A percentile compares a stretch with the other conserved stretches of the same genome.
phyloP scores from a whole-genome alignment of 2,329 filamentous ascomycete species.

The Fusarium sp. region DNA sequence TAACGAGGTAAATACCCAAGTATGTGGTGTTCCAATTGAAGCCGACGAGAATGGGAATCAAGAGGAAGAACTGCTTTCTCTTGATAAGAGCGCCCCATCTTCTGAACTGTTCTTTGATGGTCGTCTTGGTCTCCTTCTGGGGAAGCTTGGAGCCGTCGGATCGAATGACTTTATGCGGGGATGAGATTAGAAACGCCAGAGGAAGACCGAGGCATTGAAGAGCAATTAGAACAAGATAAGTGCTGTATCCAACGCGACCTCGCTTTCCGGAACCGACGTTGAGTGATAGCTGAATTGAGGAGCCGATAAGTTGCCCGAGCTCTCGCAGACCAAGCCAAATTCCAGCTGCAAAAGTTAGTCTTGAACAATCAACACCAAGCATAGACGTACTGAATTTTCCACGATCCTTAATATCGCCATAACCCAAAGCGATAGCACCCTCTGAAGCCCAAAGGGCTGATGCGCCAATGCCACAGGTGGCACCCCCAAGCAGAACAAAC shows the following conservation, averaged over 20 bases:
- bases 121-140: constrained; percentile 28
- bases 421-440: constrained; percentile 64
- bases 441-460: constrained; percentile 66
- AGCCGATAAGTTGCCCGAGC: constrained; percentile 65
- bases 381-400: constrained; percentile 55
- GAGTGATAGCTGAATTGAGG: constrained; percentile 64
- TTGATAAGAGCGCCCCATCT: constrained; percentile 54
- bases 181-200: constrained; percentile 39
- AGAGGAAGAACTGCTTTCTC: constrained; percentile 60
- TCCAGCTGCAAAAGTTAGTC: constrained; percentile 53
- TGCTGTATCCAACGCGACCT: constrained; percentile 44
- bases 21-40: constrained; percentile 67
- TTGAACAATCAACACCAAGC: accelerated
- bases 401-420: constrained; percentile 61
- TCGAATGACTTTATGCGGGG: constrained; percentile 45
- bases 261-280: constrained; percentile 59
- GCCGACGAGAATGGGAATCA: constrained; percentile 63
- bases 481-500: constrained; percentile 65
- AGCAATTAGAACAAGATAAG: constrained; percentile 46
- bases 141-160: constrained; percentile 39
- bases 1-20: constrained; percentile 65
- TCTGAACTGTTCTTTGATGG: constrained; percentile 31
- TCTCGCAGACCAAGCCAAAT: constrained; percentile 68
- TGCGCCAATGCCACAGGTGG: constrained; percentile 63
- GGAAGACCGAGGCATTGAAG: constrained; percentile 47